A percentile compares a stretch with the other conserved stretches of the same genome.
These are phyloP conservation scores for Ettlia oleoabundans DNA, from an alignment of 139 green algal genomes.

Conservation along the genomic window DNA sequence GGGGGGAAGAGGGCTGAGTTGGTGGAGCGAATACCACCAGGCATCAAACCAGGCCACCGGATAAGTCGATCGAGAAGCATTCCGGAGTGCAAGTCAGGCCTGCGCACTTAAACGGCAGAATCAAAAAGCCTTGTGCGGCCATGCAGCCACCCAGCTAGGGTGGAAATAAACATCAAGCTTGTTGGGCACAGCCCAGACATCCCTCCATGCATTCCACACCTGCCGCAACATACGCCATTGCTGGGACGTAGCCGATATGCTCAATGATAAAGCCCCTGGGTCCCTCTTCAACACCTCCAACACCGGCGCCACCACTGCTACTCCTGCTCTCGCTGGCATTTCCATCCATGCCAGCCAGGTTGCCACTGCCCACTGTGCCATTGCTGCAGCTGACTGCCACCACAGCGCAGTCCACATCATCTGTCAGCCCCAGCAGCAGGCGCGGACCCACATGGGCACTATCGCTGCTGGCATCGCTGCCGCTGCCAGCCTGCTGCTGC, in stretches of 20 bases:
- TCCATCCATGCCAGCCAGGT: background rate
- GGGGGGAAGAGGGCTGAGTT: too few relatives aligned
- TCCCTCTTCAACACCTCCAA: too few relatives aligned
- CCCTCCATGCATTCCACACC: constrained; percentile 21
- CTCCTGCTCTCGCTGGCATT: too few relatives aligned
- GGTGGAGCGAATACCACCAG: too few relatives aligned
- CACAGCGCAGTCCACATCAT: constrained; percentile 75
- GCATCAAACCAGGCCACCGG: too few relatives aligned
- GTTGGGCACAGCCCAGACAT: too few relatives aligned
- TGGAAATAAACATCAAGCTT: background rate
- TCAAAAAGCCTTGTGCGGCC: background rate
- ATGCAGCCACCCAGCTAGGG: background rate
- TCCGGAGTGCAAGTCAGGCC: too few relatives aligned
- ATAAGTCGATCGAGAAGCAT: too few relatives aligned
- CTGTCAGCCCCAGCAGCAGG: constrained; percentile 56
- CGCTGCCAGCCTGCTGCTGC: background rate
- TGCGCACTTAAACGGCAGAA: too few relatives aligned
- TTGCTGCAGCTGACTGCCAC: constrained; percentile 35
- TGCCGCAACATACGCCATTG: constrained; percentile 72
- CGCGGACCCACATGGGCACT: too few relatives aligned
- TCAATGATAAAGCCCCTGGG: constrained; percentile 5
- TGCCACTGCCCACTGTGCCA: background rate
- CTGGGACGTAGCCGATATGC: constrained; percentile 62
- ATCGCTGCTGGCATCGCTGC: background rate
- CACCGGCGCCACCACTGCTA: too few relatives aligned